These are phyloP conservation scores for Xylaria sp. DNA, from an alignment of 2,329 filamentous ascomycete genomes.

Conservation along the genomic window DNA sequence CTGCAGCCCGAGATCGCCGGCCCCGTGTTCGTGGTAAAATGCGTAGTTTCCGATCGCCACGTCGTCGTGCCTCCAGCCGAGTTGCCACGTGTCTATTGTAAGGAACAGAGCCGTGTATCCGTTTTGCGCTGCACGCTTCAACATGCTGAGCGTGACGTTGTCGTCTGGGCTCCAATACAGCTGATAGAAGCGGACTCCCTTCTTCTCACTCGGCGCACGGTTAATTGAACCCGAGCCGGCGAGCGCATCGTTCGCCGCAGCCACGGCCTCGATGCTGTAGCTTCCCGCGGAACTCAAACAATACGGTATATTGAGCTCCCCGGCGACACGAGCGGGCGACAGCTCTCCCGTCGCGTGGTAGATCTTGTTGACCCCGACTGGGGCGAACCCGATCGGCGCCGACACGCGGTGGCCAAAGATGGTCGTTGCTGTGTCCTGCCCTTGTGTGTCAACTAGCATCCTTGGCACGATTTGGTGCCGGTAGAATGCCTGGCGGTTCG, in stretches of 20 bases:
- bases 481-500: conserved; percentile 73
- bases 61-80: conserved; percentile 71
- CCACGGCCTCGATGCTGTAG: conserved; percentile 68
- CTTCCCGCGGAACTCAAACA: conserved; percentile 68
- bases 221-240: neutral
- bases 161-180: conserved; percentile 74
- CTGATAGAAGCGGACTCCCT: conserved; percentile 67
- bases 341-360: conserved; percentile 69
- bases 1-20: conserved; percentile 64
- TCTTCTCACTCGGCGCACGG: neutral
- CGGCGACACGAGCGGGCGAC: conserved; percentile 68
- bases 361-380: conserved; percentile 74
- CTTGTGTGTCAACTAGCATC: conserved; percentile 70
- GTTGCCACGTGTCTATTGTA: conserved; percentile 72
- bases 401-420: conserved; percentile 70
- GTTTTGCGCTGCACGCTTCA: conserved; percentile 63
- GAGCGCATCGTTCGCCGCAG: conserved; percentile 60
- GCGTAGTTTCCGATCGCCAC: conserved; percentile 68
- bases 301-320: conserved; percentile 69
- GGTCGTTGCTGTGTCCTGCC: conserved; percentile 64
- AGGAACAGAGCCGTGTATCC: conserved; percentile 70
- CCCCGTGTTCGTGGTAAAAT: conserved; percentile 70
- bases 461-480: conserved; percentile 71
- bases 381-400: conserved; percentile 72
- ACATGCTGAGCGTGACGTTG: conserved; percentile 65